Evolutionary conservation across 306 rosid genomes (phyloP).

Genomic region (Prinsepia uniflora): DNA sequence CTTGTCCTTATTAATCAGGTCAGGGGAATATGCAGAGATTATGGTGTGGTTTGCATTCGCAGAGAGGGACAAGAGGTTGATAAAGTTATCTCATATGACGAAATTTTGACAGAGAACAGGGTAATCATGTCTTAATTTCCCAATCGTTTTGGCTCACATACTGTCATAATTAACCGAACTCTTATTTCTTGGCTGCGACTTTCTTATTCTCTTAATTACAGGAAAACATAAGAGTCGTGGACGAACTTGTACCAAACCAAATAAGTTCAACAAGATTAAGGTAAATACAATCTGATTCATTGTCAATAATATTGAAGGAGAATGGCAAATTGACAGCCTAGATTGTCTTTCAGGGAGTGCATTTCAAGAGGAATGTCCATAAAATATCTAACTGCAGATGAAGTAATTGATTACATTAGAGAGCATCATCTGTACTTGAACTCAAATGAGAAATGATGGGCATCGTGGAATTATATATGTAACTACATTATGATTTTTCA

Average conservation of each 20-base stretch:
- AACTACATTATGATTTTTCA: not conserved
- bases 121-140: slow-evolving; percentile 29
- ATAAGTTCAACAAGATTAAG: slow-evolving; percentile 82
- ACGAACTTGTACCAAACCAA: slow-evolving; percentile 77
- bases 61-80: slow-evolving; percentile 65
- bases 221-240: slow-evolving; percentile 68
- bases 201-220: slow-evolving; percentile 24
- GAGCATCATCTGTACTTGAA: slow-evolving; percentile 46
- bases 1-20: slow-evolving; percentile 27
- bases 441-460: slow-evolving; percentile 32
- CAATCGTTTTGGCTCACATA: not conserved
- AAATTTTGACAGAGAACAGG: slow-evolving; percentile 36
- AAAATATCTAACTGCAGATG: slow-evolving; percentile 73
- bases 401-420: slow-evolving; percentile 64
- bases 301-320: not conserved
- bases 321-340: not conserved
- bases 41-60: slow-evolving; percentile 49
- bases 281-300: slow-evolving; percentile 32
- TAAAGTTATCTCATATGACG: slow-evolving; percentile 36
- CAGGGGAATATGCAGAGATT: slow-evolving; percentile 44
- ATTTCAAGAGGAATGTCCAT: slow-evolving; percentile 75
- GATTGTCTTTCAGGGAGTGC: slow-evolving; percentile 62
- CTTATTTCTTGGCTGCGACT: no score
- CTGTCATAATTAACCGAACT: not conserved
- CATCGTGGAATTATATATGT: not conserved